Evolutionary conservation across 139 green algal species (phyloP), one percentile per base, ranked within the genome.

Genomic region (Auxenochlorella pyrenoidosa): DNA sequence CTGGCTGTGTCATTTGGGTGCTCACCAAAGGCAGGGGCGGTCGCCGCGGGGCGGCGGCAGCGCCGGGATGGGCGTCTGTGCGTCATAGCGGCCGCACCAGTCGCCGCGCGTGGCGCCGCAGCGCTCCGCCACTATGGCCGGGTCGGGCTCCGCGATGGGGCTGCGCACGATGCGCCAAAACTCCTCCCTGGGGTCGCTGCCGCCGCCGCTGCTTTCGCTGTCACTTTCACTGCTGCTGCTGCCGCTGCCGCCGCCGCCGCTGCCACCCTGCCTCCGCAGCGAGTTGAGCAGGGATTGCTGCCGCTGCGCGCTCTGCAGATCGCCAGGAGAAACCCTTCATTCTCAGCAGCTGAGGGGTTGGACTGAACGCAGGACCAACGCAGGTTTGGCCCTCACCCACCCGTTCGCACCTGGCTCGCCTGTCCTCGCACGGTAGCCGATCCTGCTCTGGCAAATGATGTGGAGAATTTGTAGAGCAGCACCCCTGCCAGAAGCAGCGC

Each of bases 71-170:
- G 81, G 81, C 43, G 6, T n/a, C n/a, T 86, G 81, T 0, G 18
- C 19, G 21, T 65, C n/a, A 19, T 86, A 86, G 6, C 59, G 81
- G 12, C 81, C 81, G 26, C 81, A 86, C 81, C 81, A 86, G 65
- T 78, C 40, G 60, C 81, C 81, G 3, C 26, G 15, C 19, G 81
- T 79, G 63, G 18, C 65, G 16, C 47, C 43, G 66, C 81, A 86
- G 28, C 81, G 63, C 51, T 58, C 21, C 77, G 47, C n/a, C 32
- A 70, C 32, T 19, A 83, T 36, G 8, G 2, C 13, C 19, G 70
- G 70, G 22, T 76, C 70, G 16, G 70, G 70, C 34, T 43, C 15
- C 5, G 70, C 70, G 36, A 76, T 28, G 8, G 70, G 26, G 32
- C 32, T 73, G 66, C 66, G 30, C 13, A 73, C 28, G 10, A 73